Conservation (phyloP, 768 basidiomycete genomes). For the Phallus indusiatus region DNA sequence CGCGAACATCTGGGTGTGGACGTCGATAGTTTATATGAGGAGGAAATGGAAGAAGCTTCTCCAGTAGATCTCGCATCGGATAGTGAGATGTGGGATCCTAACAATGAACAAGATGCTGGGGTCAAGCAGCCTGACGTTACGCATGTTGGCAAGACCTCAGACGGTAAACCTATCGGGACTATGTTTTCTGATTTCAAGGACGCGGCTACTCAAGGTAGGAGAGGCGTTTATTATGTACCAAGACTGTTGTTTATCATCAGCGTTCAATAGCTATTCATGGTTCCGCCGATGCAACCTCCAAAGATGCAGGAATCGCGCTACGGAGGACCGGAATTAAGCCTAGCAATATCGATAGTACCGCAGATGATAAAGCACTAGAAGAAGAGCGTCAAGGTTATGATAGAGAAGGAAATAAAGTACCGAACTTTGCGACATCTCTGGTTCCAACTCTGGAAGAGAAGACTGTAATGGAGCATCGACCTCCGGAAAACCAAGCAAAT, state of each 20-base stretch:
- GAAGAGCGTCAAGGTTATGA: conserved; percentile 45
- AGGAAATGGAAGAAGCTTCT: conserved; percentile 50
- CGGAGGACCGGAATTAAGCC: conserved; percentile 37
- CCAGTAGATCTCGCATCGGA: conserved; percentile 41
- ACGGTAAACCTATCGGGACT: conserved; percentile 22
- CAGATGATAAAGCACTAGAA: conserved; percentile 33
- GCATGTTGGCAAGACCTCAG: conserved; percentile 24
- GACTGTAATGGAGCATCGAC: conserved; percentile 40
- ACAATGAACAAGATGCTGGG: conserved; percentile 49
- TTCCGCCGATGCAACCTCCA: conserved; percentile 28
- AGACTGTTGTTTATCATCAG: neutral
- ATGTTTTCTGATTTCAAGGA: conserved; percentile 27
- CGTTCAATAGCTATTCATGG: conserved; percentile 30
- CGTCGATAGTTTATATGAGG: conserved; percentile 79
- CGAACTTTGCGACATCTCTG: conserved; percentile 51
- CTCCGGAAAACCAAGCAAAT: conserved; percentile 24
- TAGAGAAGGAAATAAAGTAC: conserved; percentile 38
- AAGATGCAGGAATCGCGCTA: conserved; percentile 26
- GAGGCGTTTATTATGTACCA: neutral
- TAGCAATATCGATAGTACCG: conserved; percentile 27
- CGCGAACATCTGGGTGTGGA: conserved; percentile 93
- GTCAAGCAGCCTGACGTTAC: conserved; percentile 33
- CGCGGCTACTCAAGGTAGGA: conserved; percentile 41
- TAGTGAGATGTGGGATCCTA: conserved; percentile 65
- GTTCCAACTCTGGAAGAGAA: conserved; percentile 69